These are phyloP conservation scores for Adansonia madagascariensis DNA, from an alignment of 441 rosid species.

Conservation along the genomic window DNA sequence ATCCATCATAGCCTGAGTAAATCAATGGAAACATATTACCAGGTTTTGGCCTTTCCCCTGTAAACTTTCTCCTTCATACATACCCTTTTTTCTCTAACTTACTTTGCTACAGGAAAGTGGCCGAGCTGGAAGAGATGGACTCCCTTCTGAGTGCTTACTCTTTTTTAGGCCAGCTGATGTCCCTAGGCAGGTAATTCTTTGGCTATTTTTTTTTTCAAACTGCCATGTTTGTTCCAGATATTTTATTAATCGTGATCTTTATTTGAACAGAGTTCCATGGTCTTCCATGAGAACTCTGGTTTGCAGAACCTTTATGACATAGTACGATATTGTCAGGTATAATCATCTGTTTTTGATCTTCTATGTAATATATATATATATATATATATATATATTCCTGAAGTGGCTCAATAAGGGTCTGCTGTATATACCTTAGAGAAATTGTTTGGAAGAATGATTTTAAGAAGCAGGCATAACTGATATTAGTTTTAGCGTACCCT, in stretches of 20 bases:
- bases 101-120: conserved; percentile 83
- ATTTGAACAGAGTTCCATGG: conserved; percentile 88
- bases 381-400: not conserved
- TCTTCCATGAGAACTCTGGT: conserved; percentile 94
- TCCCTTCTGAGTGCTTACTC: conserved; percentile 88
- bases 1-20: conserved; percentile 99
- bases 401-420: conserved; percentile 7
- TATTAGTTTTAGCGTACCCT: conserved; percentile 4
- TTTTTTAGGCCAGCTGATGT: conserved; percentile 88
- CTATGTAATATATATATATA: not conserved
- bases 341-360: not conserved
- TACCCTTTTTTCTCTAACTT: conserved; percentile 35
- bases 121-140: conserved; percentile 98
- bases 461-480: not conserved
- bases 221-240: conserved; percentile 11
- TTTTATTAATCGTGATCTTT: conserved; percentile 26
- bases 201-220: conserved; percentile 1
- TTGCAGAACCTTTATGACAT: conserved; percentile 92
- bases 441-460: conserved; percentile 13
- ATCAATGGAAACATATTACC: conserved; percentile 99
- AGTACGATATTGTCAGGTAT: conserved; percentile 95
- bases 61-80: conserved; percentile 26
- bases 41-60: conserved; percentile 51
- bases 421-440: not conserved
- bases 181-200: conserved; percentile 78